Evolutionary conservation across 495 filamentous ascomycete species (phyloP), one percentile per base, ranked within the genome.

Genomic region (Pyronema domesticum): DNA sequence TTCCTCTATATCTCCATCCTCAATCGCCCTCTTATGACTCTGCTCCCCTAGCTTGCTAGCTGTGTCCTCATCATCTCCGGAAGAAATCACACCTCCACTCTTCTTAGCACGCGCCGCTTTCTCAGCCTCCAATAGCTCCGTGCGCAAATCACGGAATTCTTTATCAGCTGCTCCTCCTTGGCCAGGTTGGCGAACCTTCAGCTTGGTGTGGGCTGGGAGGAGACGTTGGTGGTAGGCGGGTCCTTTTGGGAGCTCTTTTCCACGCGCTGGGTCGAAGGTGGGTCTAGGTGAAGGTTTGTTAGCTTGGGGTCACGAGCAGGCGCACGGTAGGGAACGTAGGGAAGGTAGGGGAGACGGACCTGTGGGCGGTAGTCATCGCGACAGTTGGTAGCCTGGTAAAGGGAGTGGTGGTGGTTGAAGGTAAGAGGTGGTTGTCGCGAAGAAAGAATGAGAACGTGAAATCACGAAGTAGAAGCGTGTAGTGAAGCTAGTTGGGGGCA

Each of bases 191-290:
- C 87, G 78, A 56, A 82, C 80, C 70, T 98, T 98, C 61, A 98
- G 78, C 62, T 83, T 79, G 36, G 82, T 95, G 65, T 96, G 80
- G 8, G 91, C 91, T 4, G 91, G 93, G 1, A 95, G 80, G 9
- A 96, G 82, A 51, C 91, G 81, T 73, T 95, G 91, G 68, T 98
- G 91, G 70, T 95, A 96, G 55, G 91, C 91, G 39, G 86, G 85
- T 13, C 91, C 91, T 60, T 88, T 82, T 52, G 85, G 83, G 64
- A 89, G 85, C 68, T 98, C 91, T 76, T 94, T 95, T 60, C 93
- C 91, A 66, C 82, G 81, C 40, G 91, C 89, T 55, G 89, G 89
- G 66, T 95, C 89, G 61, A 95, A 95, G 0, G 89, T 95, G 56
- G 89, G 89, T 68, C 89, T 80, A 62, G 91, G 85, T 36, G 34